These are phyloP conservation scores for Tanacetum coccineum DNA, from an alignment of 129 eudicot genomes.

Conservation along the genomic window DNA sequence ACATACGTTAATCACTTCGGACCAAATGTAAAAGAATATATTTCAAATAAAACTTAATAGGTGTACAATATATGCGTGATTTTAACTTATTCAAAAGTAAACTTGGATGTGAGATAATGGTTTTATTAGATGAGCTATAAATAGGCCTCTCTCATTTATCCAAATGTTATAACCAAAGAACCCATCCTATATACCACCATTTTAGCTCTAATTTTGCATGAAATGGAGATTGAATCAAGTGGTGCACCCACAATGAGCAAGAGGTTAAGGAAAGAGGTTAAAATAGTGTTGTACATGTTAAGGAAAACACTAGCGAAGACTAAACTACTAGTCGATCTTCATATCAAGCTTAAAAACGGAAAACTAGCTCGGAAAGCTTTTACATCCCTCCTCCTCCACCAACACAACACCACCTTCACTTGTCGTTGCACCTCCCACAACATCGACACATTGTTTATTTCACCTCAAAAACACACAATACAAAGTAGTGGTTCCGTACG, in stretches of 20 bases:
- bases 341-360: constrained; percentile 23
- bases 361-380: constrained; percentile 15
- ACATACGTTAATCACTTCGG: no score
- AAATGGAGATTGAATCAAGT: constrained; percentile 24
- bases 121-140: constrained; percentile 4
- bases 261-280: constrained; percentile 18
- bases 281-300: constrained; percentile 14
- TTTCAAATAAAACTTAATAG: not conserved
- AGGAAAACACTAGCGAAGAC: constrained; percentile 22
- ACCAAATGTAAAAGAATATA: no score
- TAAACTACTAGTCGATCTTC: constrained; percentile 23
- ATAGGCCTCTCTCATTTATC: not conserved
- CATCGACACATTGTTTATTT: constrained; percentile 19
- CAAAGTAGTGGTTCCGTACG: not conserved
- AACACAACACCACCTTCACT: constrained; percentile 7
- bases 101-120: not conserved
- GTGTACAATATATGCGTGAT: not conserved
- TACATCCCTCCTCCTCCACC: constrained; percentile 13
- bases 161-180: constrained; percentile 8
- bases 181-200: not conserved
- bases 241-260: constrained; percentile 11
- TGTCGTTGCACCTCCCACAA: constrained; percentile 16
- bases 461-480: constrained; percentile 10
- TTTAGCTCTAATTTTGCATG: not conserved
- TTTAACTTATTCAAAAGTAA: not conserved